phyloP scores from a whole-genome alignment of 1,284 basidiomycete genomes.

The Ganoderma leucocontextum region DNA sequence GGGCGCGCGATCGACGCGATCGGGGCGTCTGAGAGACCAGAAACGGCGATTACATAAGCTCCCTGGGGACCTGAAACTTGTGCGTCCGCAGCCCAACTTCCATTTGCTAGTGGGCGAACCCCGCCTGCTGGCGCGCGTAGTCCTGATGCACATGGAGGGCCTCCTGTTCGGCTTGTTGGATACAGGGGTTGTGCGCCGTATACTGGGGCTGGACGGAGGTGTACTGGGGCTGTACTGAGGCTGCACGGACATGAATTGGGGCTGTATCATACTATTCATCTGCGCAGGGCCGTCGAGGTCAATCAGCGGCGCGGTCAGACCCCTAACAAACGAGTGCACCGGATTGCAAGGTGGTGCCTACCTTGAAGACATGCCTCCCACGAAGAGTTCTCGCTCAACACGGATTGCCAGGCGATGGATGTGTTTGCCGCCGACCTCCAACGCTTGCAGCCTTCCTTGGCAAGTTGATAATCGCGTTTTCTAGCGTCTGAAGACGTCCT shows the following conservation, averaged over 20 bases:
- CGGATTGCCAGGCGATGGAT: no score
- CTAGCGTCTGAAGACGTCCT: no score
- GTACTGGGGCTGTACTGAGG: slow-evolving; percentile 62
- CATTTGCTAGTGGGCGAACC: slow-evolving; percentile 46
- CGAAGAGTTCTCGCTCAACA: no score
- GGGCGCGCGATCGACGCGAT: no score
- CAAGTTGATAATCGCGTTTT: no score
- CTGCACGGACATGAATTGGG: slow-evolving; percentile 50
- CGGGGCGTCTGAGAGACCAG: no score
- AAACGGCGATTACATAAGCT: no score
- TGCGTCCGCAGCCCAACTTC: slow-evolving; percentile 24
- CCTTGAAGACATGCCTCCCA: slow-evolving; percentile 99
- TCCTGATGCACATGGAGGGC: slow-evolving; percentile 75
- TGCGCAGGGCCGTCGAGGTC: not conserved
- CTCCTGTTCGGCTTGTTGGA: slow-evolving; percentile 89
- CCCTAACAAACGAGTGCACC: not conserved
- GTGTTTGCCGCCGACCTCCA: no score
- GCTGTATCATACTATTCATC: slow-evolving; percentile 1
- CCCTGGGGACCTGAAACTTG: no score
- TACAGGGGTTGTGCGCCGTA: slow-evolving; percentile 93
- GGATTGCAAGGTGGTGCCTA: slow-evolving; percentile 43
- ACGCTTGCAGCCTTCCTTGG: no score
- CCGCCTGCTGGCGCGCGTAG: no score
- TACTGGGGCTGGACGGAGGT: slow-evolving; percentile 73
- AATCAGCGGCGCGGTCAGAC: not conserved